A percentile compares a stretch with the other conserved stretches of the same genome.
Evolutionary conservation across 495 filamentous ascomycete genomes (phyloP).

Genomic region (Bryoglossum gracile): DNA sequence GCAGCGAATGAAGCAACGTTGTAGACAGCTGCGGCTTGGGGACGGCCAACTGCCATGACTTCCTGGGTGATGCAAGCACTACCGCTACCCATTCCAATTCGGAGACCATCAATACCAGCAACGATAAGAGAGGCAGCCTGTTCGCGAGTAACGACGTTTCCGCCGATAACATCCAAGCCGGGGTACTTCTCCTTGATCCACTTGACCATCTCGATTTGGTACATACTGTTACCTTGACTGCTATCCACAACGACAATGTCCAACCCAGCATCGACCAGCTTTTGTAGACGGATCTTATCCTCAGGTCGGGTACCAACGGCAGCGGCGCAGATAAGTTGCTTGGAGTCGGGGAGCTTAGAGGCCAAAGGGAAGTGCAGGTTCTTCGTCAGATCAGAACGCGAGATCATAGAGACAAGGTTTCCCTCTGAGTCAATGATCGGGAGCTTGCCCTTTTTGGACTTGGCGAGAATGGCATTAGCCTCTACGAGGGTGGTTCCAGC

Average conservation of each 20-base stretch:
- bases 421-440: conserved; percentile 84
- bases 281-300: conserved; percentile 78
- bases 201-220: conserved; percentile 94
- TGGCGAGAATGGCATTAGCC: conserved; percentile 86
- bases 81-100: conserved; percentile 98
- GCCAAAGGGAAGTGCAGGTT: conserved; percentile 95
- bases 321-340: conserved; percentile 93
- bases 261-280: conserved; percentile 87
- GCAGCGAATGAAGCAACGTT: conserved; percentile 82
- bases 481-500: conserved; percentile 77
- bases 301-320: conserved; percentile 91
- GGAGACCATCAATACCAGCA: conserved; percentile 90
- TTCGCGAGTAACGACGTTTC: conserved; percentile 95
- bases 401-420: conserved; percentile 91
- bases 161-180: conserved; percentile 85
- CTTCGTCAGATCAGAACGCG: conserved; percentile 96
- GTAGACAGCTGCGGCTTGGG: conserved; percentile 87
- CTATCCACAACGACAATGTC: conserved; percentile 94
- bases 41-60: conserved; percentile 97
- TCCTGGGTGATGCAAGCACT: conserved; percentile 99
- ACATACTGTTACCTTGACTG: conserved; percentile 95
- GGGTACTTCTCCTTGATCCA: conserved; percentile 85
- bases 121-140: conserved; percentile 90
- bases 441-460: conserved; percentile 98
- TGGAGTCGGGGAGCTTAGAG: conserved; percentile 93